Evolutionary conservation across 345 rosid genomes (phyloP), one percentile per base, ranked within the genome.

Genomic region (Pistacia vera): DNA sequence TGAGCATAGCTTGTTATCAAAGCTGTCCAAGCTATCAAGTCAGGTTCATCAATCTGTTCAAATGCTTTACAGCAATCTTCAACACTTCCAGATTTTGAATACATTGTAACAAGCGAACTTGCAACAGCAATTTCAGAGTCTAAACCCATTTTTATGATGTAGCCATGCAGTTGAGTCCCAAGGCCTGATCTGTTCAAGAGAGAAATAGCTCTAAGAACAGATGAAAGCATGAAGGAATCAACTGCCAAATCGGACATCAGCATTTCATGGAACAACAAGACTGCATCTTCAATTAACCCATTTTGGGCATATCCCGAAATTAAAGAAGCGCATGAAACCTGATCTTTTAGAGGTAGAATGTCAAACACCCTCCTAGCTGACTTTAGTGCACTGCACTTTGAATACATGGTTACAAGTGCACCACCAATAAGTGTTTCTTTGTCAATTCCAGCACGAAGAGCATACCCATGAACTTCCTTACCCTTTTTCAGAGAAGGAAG

Each of bases 141-240:
- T 72, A 91, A 80, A 61, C 96, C 92, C 36, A 83, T 28, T 80
- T 90, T 93, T 48, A 78, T 83, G 41, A 82, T 48, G 57, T 74
- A 78, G 66, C 90, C 83, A 79, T 93, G 97, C 70, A 93, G 75
- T 81, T 88, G 97, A 70, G 75, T 75, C 78, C 97, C 94, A n/a
- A 90, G 57, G 65, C 80, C 80, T 70, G 82, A 81, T 81, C 75
- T 68, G 28, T 82, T 78, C 72, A 82, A 38, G 33, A 79, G 77
- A 74, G 84, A 83, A 79, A 79, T 54, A 13, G 92, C 90, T 61
- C 84, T 82, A 66, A 93, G 82, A 78, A 91, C 67, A 20, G 97
- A 81, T 59, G 96, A 85, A 75, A 88, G 65, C 30, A 82, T 80
- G 78, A 79, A 88, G 71, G 97, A 87, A 76, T 87, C 89, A 63